Conservation (phyloP, 164 flowering plant genomes). For the Santalum album region DNA sequence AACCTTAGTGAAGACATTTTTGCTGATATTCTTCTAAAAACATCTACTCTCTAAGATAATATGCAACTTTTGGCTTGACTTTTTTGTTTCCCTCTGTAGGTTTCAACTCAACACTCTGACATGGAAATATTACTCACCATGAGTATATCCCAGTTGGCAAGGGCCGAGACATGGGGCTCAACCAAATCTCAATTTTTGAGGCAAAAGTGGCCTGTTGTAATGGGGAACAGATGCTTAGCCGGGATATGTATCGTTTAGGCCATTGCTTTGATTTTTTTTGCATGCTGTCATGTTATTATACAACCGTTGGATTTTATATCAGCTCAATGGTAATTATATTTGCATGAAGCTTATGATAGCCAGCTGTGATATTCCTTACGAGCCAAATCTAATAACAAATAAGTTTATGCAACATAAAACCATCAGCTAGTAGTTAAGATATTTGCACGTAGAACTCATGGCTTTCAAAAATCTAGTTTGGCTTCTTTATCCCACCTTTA, state of each 20-base stretch:
- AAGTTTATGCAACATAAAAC: no score
- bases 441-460: no score
- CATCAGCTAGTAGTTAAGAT: no score
- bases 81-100: conserved; percentile 33
- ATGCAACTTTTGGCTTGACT: neutral
- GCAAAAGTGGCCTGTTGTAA: conserved; percentile 98
- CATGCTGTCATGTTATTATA: conserved; percentile 88
- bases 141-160: conserved; percentile 98
- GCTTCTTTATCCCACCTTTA: no score
- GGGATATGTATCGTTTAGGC: conserved; percentile 87
- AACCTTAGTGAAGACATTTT: conserved; percentile 96
- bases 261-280: conserved; percentile 98
- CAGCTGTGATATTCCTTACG: no score
- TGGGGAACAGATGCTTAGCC: conserved; percentile 91
- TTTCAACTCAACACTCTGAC: conserved; percentile 85
- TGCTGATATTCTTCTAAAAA: conserved; percentile 52
- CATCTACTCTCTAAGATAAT: neutral
- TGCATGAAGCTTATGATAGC: neutral
- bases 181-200: conserved; percentile 95
- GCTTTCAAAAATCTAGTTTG: no score
- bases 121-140: conserved; percentile 93
- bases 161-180: conserved; percentile 98
- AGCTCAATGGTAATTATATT: conserved; percentile 73
- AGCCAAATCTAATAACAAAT: no score
- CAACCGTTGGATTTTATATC: conserved; percentile 82